A percentile compares a stretch with the other conserved stretches of the same genome.
Evolutionary conservation across 495 filamentous ascomycete species (phyloP).

Genomic region (Echria macrotheca): DNA sequence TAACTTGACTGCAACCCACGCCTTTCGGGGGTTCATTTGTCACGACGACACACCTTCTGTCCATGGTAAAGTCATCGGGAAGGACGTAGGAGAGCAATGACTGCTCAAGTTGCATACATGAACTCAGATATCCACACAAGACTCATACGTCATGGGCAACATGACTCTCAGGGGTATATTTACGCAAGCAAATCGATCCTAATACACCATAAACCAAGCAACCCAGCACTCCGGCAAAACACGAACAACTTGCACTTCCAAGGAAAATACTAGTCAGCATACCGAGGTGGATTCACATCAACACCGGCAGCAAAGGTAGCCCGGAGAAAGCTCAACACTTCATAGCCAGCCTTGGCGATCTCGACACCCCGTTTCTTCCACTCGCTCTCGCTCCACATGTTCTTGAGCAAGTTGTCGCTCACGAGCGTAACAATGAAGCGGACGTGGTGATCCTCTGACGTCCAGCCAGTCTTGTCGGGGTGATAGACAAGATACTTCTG

Average conservation of each 20-base stretch:
- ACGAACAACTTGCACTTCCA: background rate
- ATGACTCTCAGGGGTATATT: no score
- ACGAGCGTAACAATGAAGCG: constrained; percentile 29
- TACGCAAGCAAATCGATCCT: no score
- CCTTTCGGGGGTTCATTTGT: no score
- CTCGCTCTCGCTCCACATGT: constrained; percentile 24
- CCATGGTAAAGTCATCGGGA: no score
- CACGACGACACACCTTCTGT: no score
- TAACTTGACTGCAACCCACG: no score
- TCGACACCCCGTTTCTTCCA: constrained; percentile 21
- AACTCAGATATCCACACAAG: no score
- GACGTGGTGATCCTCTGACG: constrained; percentile 26
- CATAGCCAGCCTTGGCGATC: constrained; percentile 23
- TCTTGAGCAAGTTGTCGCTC: constrained; percentile 22
- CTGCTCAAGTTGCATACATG: no score
- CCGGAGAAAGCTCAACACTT: constrained; percentile 26
- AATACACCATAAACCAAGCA: no score
- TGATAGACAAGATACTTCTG: constrained; percentile 24
- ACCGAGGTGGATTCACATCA: constrained; percentile 14
- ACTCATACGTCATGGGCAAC: no score
- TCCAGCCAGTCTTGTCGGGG: constrained; percentile 26
- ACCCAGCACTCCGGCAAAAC: no score
- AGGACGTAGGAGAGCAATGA: no score
- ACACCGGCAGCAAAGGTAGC: constrained; percentile 1
- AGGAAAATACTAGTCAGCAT: constrained; percentile 11